Evolutionary conservation across 345 rosid species (phyloP), one percentile per base, ranked within the genome.

Genomic region (Viola odorata): DNA sequence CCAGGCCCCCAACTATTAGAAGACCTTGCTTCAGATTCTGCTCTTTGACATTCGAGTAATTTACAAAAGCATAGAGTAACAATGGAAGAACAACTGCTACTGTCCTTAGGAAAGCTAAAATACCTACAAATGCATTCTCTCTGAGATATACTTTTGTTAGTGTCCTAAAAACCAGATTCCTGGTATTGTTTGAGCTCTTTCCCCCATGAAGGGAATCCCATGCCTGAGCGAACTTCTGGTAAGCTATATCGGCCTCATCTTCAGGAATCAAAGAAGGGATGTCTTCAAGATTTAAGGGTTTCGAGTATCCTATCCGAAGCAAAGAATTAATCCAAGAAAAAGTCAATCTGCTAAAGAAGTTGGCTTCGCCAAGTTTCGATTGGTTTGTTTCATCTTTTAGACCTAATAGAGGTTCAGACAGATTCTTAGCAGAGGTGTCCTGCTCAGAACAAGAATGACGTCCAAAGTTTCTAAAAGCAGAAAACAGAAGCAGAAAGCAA

Each of bases 401-500:
- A 5, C 45, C 61, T 51, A 91, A 58, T 6, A 87, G 41, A 64
- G 83, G 85, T 47, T 87, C 81, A 32, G 66, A 73, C 13, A 87
- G 72, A 11, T 69, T 73, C 12, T 60, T 47, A 14, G 71, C 80
- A n/a, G 38, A 37, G 32, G 11, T 5, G 50, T 10, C 12, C 37
- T 53, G 66, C 41, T 42, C 68, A 50, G 61, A 40, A 69, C 37
- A 39, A 54, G 67, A 59, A 38, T 44, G 55, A 55, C n/a, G n/a
- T n/a, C 64, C 60, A 37, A 69, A 69, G 66, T 69, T 84, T 69
- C 82, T 71, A 37, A 80, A 76, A 45, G 80, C 80, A 77, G 81
- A 84, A 58, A 82, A 47, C 41, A 89, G 67, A 65, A 89, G 83
- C 72, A 87, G 60, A 41, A 82, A 47, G 72, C 70, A 72, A n/a